Evolutionary conservation across 768 basidiomycete genomes (phyloP).

Genomic region (Rhizopogon rudus): DNA sequence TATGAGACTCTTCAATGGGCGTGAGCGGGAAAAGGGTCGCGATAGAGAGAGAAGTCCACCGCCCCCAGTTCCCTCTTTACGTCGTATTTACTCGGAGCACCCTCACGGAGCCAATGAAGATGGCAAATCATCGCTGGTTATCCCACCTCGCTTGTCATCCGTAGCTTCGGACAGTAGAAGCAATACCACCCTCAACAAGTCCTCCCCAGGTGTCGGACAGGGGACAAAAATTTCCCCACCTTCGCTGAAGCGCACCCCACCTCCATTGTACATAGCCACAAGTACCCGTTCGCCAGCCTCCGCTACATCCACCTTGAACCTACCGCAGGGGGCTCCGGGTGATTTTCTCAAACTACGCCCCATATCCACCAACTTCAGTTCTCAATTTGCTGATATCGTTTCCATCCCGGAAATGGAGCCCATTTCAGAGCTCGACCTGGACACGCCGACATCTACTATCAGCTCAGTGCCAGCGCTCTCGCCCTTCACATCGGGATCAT

Average conservation of each 20-base stretch:
- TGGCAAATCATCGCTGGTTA: constrained; percentile 25
- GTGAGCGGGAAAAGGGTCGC: constrained; percentile 27
- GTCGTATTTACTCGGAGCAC: constrained; percentile 31
- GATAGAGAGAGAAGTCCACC: constrained; percentile 35
- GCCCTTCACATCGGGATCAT: constrained; percentile 41
- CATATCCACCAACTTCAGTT: constrained; percentile 70
- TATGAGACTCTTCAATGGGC: constrained; percentile 68
- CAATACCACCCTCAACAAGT: not conserved
- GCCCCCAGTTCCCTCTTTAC: constrained; percentile 54
- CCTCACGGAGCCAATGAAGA: constrained; percentile 24
- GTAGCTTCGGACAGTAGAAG: constrained; percentile 18
- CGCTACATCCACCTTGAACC: constrained; percentile 6
- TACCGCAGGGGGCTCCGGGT: constrained; percentile 60
- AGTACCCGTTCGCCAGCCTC: constrained; percentile 10
- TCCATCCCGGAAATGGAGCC: constrained; percentile 18
- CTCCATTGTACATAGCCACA: constrained; percentile 25
- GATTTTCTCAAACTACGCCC: constrained; percentile 74
- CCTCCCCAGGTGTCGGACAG: constrained; percentile 5
- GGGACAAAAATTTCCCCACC: not conserved
- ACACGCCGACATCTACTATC: constrained; percentile 45
- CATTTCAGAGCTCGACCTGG: constrained; percentile 26
- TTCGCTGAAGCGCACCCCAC: constrained; percentile 24
- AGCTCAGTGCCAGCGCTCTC: constrained; percentile 39
- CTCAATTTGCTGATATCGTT: constrained; percentile 52
- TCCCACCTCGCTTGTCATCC: constrained; percentile 38